Evolutionary conservation across 2,329 filamentous ascomycete species (phyloP), one percentile per base, ranked within the genome.

Genomic region (Aschersonia sp.): DNA sequence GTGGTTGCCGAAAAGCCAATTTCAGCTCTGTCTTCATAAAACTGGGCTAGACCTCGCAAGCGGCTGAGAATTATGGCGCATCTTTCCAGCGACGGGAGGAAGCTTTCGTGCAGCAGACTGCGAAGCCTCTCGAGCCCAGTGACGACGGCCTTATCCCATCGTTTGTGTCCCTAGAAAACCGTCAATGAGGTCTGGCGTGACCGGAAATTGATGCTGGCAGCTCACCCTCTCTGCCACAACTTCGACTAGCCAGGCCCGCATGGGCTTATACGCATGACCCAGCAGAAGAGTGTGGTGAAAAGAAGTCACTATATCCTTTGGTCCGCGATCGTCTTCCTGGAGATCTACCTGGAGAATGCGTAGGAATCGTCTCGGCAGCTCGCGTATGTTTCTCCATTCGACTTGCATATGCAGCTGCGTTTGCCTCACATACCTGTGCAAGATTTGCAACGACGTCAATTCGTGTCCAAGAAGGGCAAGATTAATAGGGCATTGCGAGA

Each of bases 241-340:
- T 57, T 95, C 87, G 5, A 89, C 78, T 1, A 98, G 72, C 83
- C 94, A 98, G 60, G 96, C 88, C 50, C 80, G 81, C 47, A 97
- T 71, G 22, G 79, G 75, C 8, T 78, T 75, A 46, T 83, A 79
- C 30, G 85, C 87, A 58, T 92, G 79, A 0, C 89, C 89, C 0
- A 88, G 94, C 32, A 87, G 79, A 5, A 87, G 84, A 0, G 90
- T 76, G 58, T 95, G 88, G 59, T 87, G 94, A 7, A 94, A 66
- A 4, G 85, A 86, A 43, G 86, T 78, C 0, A 85, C 76, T 45
- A 95, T 80, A 44, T 73, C 69, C 53, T 66, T 67, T 8, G 70
- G 69, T 0, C 82, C 81, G 51, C 76, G 72, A 9, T 71, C 70
- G 5, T 62, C 59, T 42, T 81, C 78, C 45, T 77, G 70, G 12